A percentile compares a stretch with the other conserved stretches of the same genome.
Conservation (phyloP, 169 alveolate species). For the Ichthyophthirius multifiliis region DNA sequence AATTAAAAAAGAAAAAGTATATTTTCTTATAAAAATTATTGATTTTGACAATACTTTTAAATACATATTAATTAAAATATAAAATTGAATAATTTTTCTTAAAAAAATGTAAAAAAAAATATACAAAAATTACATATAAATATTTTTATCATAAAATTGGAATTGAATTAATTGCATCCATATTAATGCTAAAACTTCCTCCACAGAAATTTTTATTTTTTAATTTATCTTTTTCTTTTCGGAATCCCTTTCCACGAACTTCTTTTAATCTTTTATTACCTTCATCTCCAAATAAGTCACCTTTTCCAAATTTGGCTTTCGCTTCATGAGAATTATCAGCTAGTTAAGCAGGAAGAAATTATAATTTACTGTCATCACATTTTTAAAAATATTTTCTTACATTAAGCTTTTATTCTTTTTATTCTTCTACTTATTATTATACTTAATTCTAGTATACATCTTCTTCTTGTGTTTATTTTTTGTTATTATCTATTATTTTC, state of each 20-base stretch:
- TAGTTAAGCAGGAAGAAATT: neutral
- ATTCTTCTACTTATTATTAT: neutral
- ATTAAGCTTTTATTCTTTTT: neutral
- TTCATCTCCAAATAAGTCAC: conserved; percentile 24
- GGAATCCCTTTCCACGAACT: conserved; percentile 24
- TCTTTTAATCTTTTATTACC: conserved; percentile 28
- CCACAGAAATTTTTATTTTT: conserved; percentile 33
- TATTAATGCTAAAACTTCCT: conserved; percentile 9
- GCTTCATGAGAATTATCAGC: conserved; percentile 22
- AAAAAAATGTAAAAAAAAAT: too few species aligned
- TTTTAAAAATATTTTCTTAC: conserved; percentile 21
- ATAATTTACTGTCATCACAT: conserved; percentile 16
- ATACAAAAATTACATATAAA: too few species aligned
- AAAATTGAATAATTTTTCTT: too few species aligned
- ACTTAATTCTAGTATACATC: neutral
- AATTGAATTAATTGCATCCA: conserved; percentile 9
- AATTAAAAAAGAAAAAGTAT: too few species aligned
- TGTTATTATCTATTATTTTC: neutral
- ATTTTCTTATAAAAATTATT: too few species aligned
- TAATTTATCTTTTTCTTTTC: conserved; percentile 29
- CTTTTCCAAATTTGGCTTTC: conserved; percentile 21
- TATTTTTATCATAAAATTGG: neutral
- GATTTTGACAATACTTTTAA: too few species aligned
- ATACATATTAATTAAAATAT: too few species aligned
- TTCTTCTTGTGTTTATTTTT: neutral